A percentile compares a stretch with the other conserved stretches of the same genome.
phyloP scores from a whole-genome alignment of 2,329 filamentous ascomycete species.

The Trichoderma sp. region DNA sequence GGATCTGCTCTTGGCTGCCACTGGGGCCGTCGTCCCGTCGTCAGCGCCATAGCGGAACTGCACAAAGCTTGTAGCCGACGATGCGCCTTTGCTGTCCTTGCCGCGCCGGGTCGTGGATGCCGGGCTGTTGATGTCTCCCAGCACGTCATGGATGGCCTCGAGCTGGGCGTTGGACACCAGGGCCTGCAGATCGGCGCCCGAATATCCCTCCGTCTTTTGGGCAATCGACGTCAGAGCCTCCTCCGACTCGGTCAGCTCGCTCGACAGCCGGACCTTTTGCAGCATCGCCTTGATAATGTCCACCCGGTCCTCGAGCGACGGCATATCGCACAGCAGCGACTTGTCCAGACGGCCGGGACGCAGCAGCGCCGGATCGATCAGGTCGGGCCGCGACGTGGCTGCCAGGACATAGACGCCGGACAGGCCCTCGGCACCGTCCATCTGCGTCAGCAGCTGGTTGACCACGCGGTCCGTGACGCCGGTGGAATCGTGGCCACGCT shows the following conservation, averaged over 20 bases:
- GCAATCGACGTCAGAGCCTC: slow-evolving; percentile 70
- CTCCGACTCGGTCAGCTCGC: slow-evolving; percentile 57
- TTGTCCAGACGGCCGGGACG: slow-evolving; percentile 93
- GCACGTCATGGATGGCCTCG: slow-evolving; percentile 91
- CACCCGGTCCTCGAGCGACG: slow-evolving; percentile 71
- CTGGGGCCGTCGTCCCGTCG: slow-evolving; percentile 41
- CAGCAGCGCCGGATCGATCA: slow-evolving; percentile 91
- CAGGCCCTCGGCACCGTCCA: slow-evolving; percentile 96
- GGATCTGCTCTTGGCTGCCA: slow-evolving; percentile 48
- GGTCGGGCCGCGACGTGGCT: slow-evolving; percentile 85
- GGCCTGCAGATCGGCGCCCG: slow-evolving; percentile 90
- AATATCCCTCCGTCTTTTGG: slow-evolving; percentile 78
- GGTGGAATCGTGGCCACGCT: slow-evolving; percentile 93
- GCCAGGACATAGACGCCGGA: slow-evolving; percentile 95
- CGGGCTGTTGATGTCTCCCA: slow-evolving; percentile 55
- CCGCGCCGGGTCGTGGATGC: slow-evolving; percentile 36
- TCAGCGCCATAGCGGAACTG: slow-evolving; percentile 79
- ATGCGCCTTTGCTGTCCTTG: slow-evolving; percentile 35
- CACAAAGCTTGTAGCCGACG: slow-evolving; percentile 57
- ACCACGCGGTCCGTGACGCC: slow-evolving; percentile 98
- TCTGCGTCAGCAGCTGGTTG: slow-evolving; percentile 96
- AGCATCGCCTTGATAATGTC: slow-evolving; percentile 88
- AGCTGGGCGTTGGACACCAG: slow-evolving; percentile 95
- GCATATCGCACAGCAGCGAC: slow-evolving; percentile 86
- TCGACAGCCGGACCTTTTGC: slow-evolving; percentile 70